Percentiles rank a stretch among this genome's conserved stretches.
These are phyloP conservation scores for Microcyclospora pomicola DNA, from an alignment of 2,329 filamentous ascomycete species.

Conservation along the genomic window DNA sequence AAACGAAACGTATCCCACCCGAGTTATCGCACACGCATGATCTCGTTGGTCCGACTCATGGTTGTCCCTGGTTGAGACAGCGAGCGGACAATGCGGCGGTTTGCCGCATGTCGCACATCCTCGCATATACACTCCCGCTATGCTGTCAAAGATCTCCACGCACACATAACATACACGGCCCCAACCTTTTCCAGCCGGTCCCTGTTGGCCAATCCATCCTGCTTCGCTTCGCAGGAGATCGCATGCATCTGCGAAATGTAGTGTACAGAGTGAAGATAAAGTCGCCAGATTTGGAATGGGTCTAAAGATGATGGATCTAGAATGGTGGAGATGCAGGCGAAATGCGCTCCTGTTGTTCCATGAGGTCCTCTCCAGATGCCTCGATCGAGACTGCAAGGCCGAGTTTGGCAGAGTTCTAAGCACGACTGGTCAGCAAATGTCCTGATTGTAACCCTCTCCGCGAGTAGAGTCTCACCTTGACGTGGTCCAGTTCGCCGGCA, in stretches of 20 bases:
- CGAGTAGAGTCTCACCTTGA: slow-evolving; percentile 54
- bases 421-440: slow-evolving; percentile 14
- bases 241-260: slow-evolving; percentile 1
- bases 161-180: neutral
- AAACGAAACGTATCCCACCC: neutral
- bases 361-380: slow-evolving; percentile 68
- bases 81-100: too few relatives aligned
- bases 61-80: too few relatives aligned
- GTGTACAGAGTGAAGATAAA: slow-evolving; percentile 11
- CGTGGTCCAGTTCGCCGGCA: slow-evolving; percentile 91
- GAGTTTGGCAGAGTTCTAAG: slow-evolving; percentile 83
- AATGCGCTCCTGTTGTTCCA: slow-evolving; percentile 56
- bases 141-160: too few relatives aligned
- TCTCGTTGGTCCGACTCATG: too few relatives aligned
- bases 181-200: neutral
- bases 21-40: neutral
- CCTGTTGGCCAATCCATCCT: neutral
- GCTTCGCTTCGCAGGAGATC: neutral
- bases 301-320: slow-evolving; percentile 8
- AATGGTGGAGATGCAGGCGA: slow-evolving; percentile 30
- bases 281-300: neutral
- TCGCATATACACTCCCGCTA: too few relatives aligned
- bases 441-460: neutral
- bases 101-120: too few relatives aligned
- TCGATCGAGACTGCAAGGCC: slow-evolving; percentile 89